Evolutionary conservation across 257 asterid species (phyloP).

Genomic region (Haberlea rhodopensis): DNA sequence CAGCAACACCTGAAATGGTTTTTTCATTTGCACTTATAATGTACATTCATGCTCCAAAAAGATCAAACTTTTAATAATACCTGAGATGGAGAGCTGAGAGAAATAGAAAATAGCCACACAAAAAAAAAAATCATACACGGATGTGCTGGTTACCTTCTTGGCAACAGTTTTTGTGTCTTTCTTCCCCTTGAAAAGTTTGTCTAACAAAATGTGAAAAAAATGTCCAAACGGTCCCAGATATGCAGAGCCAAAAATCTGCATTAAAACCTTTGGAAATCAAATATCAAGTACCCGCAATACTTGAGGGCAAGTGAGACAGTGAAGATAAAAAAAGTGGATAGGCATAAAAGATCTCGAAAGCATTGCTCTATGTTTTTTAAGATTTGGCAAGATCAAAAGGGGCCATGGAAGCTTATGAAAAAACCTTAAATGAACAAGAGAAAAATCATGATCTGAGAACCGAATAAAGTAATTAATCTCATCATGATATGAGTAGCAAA

Average conservation of each 20-base stretch:
- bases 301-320: not conserved
- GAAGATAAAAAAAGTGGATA: slow-evolving; percentile 1
- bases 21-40: not conserved
- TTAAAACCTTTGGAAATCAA: slow-evolving; percentile 20
- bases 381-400: not conserved
- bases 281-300: slow-evolving; percentile 14
- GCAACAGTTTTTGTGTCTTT: slow-evolving; percentile 80
- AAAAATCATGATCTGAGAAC: not conserved
- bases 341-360: not conserved
- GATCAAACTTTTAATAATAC: not conserved
- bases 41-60: not conserved
- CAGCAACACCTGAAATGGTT: slow-evolving; percentile 70
- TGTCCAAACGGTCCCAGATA: slow-evolving; percentile 96
- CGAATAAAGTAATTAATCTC: not conserved
- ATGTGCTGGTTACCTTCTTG: slow-evolving; percentile 68
- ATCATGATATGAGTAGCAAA: not conserved
- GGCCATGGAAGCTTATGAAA: not conserved
- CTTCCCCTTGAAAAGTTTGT: slow-evolving; percentile 90
- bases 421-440: not conserved
- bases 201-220: slow-evolving; percentile 71
- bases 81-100: not conserved
- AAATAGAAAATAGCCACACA: not conserved
- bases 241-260: slow-evolving; percentile 83
- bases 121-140: not conserved
- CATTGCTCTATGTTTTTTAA: not conserved